Conservation (phyloP, 495 filamentous ascomycete species). For the Pseudotulostoma volvatum region DNA sequence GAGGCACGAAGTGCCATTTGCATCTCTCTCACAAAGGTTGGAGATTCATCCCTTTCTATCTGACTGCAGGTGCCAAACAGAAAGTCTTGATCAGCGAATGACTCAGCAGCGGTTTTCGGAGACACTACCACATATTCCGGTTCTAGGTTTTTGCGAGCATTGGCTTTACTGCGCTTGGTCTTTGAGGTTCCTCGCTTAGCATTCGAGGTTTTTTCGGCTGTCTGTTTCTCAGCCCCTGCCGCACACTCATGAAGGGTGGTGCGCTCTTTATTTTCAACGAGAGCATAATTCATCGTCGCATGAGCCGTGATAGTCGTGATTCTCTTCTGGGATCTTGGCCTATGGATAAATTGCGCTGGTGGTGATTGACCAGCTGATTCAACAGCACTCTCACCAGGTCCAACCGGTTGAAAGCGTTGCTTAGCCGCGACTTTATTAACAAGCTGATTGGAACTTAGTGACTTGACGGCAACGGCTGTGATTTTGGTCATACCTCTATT, state of each 20-base stretch:
- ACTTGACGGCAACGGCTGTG: neutral
- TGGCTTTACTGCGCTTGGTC: constrained; percentile 14
- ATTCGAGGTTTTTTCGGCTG: constrained; percentile 10
- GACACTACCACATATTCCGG: constrained; percentile 43
- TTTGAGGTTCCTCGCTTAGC: constrained; percentile 18
- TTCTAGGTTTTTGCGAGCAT: constrained; percentile 24
- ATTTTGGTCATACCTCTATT: constrained; percentile 19
- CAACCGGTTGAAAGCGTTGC: too few species aligned
- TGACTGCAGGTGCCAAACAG: constrained; percentile 91
- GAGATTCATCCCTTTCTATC: constrained; percentile 59
- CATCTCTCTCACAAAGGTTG: constrained; percentile 46
- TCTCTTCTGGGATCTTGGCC: constrained; percentile 18
- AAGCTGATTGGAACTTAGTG: neutral
- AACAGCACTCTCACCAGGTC: neutral
- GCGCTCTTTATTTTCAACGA: neutral
- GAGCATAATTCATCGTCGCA: constrained; percentile 59
- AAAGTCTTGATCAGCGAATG: constrained; percentile 59
- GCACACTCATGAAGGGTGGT: neutral
- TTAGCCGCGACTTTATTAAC: neutral
- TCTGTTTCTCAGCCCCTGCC: constrained; percentile 13
- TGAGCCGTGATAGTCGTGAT: constrained; percentile 77
- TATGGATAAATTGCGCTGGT: neutral
- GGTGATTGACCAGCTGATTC: neutral
- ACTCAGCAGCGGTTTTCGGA: constrained; percentile 51
- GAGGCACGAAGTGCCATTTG: constrained; percentile 56